phyloP scores from a whole-genome alignment of 2,329 filamentous ascomycete genomes.

The Diaporthe capsici region DNA sequence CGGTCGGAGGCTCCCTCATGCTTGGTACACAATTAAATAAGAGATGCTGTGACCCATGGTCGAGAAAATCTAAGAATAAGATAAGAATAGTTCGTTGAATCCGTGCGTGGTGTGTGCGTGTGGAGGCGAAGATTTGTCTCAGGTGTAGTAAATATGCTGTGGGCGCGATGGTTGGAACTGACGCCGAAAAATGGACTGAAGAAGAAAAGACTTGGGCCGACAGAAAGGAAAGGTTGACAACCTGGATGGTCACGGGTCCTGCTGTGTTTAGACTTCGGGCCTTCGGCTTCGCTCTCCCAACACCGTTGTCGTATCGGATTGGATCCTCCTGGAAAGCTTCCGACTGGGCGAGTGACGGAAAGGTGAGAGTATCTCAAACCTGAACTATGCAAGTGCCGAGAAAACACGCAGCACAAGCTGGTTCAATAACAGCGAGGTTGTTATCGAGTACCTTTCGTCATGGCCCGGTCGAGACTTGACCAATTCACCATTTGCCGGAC shows the following conservation, averaged over 20 bases:
- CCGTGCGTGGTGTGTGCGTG: background rate
- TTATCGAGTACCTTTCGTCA: background rate
- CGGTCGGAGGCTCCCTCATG: background rate
- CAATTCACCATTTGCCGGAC: background rate
- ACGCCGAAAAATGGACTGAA: background rate
- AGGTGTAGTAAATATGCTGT: constrained; percentile 31
- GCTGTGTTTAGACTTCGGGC: background rate
- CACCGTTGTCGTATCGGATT: background rate
- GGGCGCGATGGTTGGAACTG: background rate
- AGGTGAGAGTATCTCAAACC: background rate
- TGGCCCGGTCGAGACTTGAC: background rate
- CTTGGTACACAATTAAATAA: constrained; percentile 5
- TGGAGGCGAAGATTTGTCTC: background rate
- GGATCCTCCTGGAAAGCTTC: background rate
- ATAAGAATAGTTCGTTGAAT: constrained; percentile 16
- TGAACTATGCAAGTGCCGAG: background rate
- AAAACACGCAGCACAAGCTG: background rate
- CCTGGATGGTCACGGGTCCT: background rate
- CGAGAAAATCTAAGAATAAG: constrained; percentile 21
- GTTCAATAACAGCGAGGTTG: background rate
- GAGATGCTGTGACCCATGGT: constrained; percentile 2
- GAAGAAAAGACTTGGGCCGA: background rate
- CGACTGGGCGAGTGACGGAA: background rate
- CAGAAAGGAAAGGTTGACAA: constrained; percentile 3
- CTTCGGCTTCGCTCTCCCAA: background rate